Percentiles rank a stretch among this genome's conserved stretches.
These are phyloP conservation scores for Irineochytrium annulatum DNA, from an alignment of 192 early-diverging fungal genomes.

Conservation along the genomic window DNA sequence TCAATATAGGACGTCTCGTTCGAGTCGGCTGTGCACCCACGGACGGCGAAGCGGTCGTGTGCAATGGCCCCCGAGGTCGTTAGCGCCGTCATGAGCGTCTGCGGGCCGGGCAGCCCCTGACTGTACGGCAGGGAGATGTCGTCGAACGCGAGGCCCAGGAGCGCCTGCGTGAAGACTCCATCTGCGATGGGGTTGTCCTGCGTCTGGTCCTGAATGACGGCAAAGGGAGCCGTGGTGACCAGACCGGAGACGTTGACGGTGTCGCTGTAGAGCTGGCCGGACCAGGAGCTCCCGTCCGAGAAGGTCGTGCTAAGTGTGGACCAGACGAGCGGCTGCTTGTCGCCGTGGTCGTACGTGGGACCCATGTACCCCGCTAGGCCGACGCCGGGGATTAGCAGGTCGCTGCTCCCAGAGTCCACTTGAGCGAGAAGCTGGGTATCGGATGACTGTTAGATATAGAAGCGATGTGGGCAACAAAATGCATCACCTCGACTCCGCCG, in stretches of 20 bases:
- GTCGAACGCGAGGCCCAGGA: constrained; percentile 13
- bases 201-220: constrained; percentile 6
- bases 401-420: constrained; percentile 7
- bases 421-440: constrained; percentile 1
- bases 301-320: background rate
- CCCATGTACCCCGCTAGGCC: constrained; percentile 1
- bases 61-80: background rate
- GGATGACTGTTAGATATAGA: too few relatives aligned
- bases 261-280: background rate
- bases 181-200: too few relatives aligned
- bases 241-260: constrained; percentile 1
- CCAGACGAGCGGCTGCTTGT: too few relatives aligned
- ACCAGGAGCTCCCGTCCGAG: constrained; percentile 1
- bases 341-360: background rate
- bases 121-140: too few relatives aligned
- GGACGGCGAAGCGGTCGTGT: constrained; percentile 11
- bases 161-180: too few relatives aligned
- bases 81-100: background rate
- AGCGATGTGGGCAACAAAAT: too few relatives aligned
- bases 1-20: constrained; percentile 4
- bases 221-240: background rate
- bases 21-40: constrained; percentile 12
- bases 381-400: constrained; percentile 7
- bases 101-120: background rate
- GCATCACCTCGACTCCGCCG: too few relatives aligned